Percentiles rank a stretch among this genome's conserved stretches.
phyloP scores from a whole-genome alignment of 192 early-diverging fungal genomes.

The Pilaira anomala region DNA sequence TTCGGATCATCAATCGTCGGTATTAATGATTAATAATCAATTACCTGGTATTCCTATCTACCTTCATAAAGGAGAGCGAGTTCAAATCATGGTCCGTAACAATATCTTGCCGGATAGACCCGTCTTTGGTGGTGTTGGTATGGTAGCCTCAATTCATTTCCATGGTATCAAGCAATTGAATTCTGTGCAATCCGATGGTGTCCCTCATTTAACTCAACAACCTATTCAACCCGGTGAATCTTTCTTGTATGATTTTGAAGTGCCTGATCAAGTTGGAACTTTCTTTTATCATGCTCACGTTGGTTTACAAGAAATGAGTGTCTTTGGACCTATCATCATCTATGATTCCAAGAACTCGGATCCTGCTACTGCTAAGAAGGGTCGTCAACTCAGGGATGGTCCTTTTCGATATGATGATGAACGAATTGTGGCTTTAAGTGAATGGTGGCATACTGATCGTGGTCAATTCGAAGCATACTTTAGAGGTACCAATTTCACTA shows the following conservation, averaged over 20 bases:
- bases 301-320: conserved; percentile 6
- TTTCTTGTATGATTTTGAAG: conserved; percentile 43
- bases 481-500: background rate
- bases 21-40: conserved; percentile 28
- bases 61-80: conserved; percentile 46
- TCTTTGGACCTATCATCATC: background rate
- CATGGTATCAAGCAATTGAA: conserved; percentile 43
- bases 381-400: background rate
- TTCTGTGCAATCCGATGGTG: conserved; percentile 45
- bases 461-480: conserved; percentile 7
- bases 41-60: conserved; percentile 45
- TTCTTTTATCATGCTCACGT: conserved; percentile 39
- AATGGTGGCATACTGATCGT: conserved; percentile 42
- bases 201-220: conserved; percentile 56
- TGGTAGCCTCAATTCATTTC: conserved; percentile 35
- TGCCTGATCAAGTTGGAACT: conserved; percentile 38
- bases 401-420: conserved; percentile 41
- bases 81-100: conserved; percentile 47
- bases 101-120: background rate
- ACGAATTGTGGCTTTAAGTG: conserved; percentile 19
- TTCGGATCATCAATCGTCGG: conserved; percentile 8
- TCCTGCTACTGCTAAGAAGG: background rate
- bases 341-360: conserved; percentile 14
- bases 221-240: conserved; percentile 44
- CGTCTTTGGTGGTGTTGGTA: background rate